Conservation (phyloP, 257 asterid genomes). For the Anisodus tanguticus region DNA sequence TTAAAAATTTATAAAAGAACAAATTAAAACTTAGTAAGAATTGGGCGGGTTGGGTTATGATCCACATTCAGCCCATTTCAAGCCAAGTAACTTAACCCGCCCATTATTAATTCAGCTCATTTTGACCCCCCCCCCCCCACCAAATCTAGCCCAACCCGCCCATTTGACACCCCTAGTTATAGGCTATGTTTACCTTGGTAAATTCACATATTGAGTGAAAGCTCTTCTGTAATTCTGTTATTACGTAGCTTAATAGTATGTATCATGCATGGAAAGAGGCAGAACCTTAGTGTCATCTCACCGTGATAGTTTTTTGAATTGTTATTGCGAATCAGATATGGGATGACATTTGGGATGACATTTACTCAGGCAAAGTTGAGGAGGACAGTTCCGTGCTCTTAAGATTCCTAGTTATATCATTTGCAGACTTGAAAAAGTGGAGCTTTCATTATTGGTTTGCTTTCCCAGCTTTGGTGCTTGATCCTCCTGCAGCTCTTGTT, state of each 20-base stretch:
- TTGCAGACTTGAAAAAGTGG: slow-evolving; percentile 97
- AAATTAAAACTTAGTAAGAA: too few species aligned
- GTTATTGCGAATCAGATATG: slow-evolving; percentile 62
- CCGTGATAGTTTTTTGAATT: slow-evolving; percentile 7
- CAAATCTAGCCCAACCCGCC: too few species aligned
- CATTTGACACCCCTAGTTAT: too few species aligned
- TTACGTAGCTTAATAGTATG: neutral
- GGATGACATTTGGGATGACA: slow-evolving; percentile 94
- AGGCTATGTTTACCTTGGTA: neutral
- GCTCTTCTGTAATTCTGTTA: neutral
- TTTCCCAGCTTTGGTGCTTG: slow-evolving; percentile 83
- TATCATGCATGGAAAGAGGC: neutral
- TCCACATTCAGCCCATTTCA: too few species aligned
- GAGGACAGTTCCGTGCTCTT: slow-evolving; percentile 71
- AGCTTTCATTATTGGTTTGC: slow-evolving; percentile 94
- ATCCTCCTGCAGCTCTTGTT: slow-evolving; percentile 79
- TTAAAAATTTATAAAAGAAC: too few species aligned
- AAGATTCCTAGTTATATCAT: slow-evolving; percentile 86
- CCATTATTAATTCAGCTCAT: too few species aligned
- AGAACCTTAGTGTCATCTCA: slow-evolving; percentile 10
- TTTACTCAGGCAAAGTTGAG: slow-evolving; percentile 77
- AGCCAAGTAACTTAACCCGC: too few species aligned
- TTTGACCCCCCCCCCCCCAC: too few species aligned
- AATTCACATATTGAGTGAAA: neutral
- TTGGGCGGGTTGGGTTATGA: too few species aligned